Evolutionary conservation across 2,329 filamentous ascomycete species (phyloP).

Genomic region (Diaporthe longicolla): DNA sequence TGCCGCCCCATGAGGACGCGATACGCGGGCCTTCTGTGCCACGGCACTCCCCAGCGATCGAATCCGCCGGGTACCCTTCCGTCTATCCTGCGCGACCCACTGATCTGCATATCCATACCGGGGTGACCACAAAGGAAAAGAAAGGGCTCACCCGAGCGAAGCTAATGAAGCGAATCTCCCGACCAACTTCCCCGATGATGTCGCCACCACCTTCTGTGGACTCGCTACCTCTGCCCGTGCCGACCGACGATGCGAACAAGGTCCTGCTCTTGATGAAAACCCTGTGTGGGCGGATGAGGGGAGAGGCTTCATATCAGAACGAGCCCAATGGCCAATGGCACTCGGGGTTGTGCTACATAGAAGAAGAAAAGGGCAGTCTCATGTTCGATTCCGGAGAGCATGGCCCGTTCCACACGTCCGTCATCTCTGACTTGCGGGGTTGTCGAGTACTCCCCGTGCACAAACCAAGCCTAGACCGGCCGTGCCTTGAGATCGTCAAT

Average conservation of each 20-base stretch:
- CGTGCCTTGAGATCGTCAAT: conserved; percentile 69
- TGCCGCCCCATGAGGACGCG: conserved; percentile 65
- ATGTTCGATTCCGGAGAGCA: conserved; percentile 81
- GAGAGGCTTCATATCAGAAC: conserved; percentile 80
- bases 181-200: conserved; percentile 71
- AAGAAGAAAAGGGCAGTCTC: conserved; percentile 80
- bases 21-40: conserved; percentile 52
- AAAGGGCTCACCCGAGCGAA: conserved; percentile 61
- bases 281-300: conserved; percentile 83
- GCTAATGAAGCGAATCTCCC: conserved; percentile 68
- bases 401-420: conserved; percentile 73
- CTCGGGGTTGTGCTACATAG: conserved; percentile 81
- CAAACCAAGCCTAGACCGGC: conserved; percentile 60
- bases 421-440: conserved; percentile 82
- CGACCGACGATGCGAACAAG: conserved; percentile 78
- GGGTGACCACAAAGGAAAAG: conserved; percentile 60
- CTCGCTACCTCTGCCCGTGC: conserved; percentile 71
- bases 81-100: conserved; percentile 52
- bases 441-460: conserved; percentile 76
- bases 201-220: conserved; percentile 71
- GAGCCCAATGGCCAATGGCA: conserved; percentile 75
- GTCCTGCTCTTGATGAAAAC: conserved; percentile 83
- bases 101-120: conserved; percentile 53
- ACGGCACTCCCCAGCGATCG: conserved; percentile 57
- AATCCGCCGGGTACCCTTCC: conserved; percentile 60